A percentile compares a stretch with the other conserved stretches of the same genome.
phyloP scores from a whole-genome alignment of 805 yeast species.

The Myxozyma monticola region DNA sequence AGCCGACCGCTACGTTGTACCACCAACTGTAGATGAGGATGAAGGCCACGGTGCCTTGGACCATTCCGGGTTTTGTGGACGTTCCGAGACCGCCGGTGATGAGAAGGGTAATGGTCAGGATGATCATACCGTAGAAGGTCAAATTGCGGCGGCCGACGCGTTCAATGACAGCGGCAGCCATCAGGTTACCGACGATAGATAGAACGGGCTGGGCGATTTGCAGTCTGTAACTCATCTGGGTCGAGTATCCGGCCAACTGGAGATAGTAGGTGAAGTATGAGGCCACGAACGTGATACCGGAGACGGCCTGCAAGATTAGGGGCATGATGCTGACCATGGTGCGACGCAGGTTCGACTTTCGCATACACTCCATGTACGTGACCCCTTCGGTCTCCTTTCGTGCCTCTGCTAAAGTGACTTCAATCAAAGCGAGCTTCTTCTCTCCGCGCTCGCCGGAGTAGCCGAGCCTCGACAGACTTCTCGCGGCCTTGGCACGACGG shows the following conservation, averaged over 20 bases:
- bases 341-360: constrained; percentile 47
- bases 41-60: constrained; percentile 39
- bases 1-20: constrained; percentile 46
- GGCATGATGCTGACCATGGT: constrained; percentile 44
- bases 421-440: constrained; percentile 40
- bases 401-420: constrained; percentile 39
- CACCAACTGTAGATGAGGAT: constrained; percentile 38
- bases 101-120: constrained; percentile 40
- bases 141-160: constrained; percentile 37
- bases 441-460: constrained; percentile 35
- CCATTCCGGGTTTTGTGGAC: constrained; percentile 32
- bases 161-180: not conserved
- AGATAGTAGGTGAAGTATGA: constrained; percentile 13
- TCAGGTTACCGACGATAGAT: constrained; percentile 1
- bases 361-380: constrained; percentile 49
- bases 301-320: constrained; percentile 49
- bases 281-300: constrained; percentile 40
- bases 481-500: constrained; percentile 40
- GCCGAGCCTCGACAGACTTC: constrained; percentile 29
- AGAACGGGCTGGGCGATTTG: constrained; percentile 35
- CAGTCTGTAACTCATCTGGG: constrained; percentile 18
- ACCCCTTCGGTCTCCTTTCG: constrained; percentile 33
- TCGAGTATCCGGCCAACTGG: constrained; percentile 48
- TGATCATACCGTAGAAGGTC: constrained; percentile 39
- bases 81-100: constrained; percentile 37